Conservation (phyloP, 352 stramenopile genomes). For the Phytopythium mirpurense region DNA sequence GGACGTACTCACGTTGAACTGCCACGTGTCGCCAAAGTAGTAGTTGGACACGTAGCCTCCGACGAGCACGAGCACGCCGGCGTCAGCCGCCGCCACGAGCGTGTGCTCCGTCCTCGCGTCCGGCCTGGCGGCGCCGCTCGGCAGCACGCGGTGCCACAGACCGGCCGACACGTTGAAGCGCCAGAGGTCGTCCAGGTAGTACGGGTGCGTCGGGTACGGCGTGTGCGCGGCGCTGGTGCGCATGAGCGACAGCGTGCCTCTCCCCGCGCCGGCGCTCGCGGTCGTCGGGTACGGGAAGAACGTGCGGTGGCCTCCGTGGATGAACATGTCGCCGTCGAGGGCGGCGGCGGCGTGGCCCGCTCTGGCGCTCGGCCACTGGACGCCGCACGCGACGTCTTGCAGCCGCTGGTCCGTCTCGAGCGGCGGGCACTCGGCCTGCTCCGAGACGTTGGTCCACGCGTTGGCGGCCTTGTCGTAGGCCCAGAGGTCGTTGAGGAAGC, state of each 20-base stretch:
- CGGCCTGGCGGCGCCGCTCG: constrained; percentile 26
- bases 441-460: constrained; percentile 65
- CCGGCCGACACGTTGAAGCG: constrained; percentile 87
- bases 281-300: constrained; percentile 95
- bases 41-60: constrained; percentile 93
- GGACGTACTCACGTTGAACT: constrained; percentile 90
- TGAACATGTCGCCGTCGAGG: constrained; percentile 68
- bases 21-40: constrained; percentile 95
- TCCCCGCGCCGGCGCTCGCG: constrained; percentile 69
- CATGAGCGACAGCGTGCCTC: constrained; percentile 44
- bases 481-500: constrained; percentile 96
- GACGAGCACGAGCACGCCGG: constrained; percentile 88
- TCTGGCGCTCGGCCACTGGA: constrained; percentile 85
- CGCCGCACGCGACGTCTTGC: constrained; percentile 62
- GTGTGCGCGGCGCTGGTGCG: constrained; percentile 48
- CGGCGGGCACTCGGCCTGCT: constrained; percentile 56
- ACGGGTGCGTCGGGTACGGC: constrained; percentile 90
- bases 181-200: constrained; percentile 94
- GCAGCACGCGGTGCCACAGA: constrained; percentile 72
- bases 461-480: constrained; percentile 59
- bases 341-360: constrained; percentile 83
- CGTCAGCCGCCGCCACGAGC: constrained; percentile 53
- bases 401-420: constrained; percentile 53
- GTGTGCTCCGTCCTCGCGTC: constrained; percentile 76
- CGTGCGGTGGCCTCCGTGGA: constrained; percentile 93